These are phyloP conservation scores for Physcia stellaris DNA, from an alignment of 495 filamentous ascomycete species.

Conservation along the genomic window DNA sequence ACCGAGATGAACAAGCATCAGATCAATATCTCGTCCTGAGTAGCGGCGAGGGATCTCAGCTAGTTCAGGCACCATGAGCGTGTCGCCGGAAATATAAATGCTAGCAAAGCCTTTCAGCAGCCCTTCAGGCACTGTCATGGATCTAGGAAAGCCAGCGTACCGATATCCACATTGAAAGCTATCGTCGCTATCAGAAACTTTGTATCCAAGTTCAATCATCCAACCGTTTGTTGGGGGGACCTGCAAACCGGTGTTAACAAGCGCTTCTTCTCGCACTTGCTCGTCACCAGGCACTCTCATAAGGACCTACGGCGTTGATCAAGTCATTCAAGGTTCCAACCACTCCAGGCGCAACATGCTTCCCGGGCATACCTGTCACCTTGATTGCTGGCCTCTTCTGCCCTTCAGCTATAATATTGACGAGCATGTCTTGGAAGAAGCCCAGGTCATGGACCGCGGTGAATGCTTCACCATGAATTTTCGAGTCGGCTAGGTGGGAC, in stretches of 20 bases:
- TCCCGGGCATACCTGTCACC: constrained; percentile 56
- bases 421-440: constrained; percentile 37
- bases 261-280: no score
- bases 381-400: constrained; percentile 29
- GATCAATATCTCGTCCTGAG: constrained; percentile 38
- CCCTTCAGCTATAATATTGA: constrained; percentile 27
- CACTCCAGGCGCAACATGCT: constrained; percentile 43
- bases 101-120: no score
- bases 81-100: constrained; percentile 65
- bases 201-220: constrained; percentile 51
- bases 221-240: constrained; percentile 62
- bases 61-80: constrained; percentile 50
- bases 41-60: constrained; percentile 42
- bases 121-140: neutral
- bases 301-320: constrained; percentile 35
- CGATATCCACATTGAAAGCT: constrained; percentile 37
- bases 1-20: constrained; percentile 56
- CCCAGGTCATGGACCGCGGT: constrained; percentile 38
- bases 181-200: constrained; percentile 4
- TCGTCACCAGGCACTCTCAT: no score
- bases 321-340: constrained; percentile 41
- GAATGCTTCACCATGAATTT: constrained; percentile 31
- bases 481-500: constrained; percentile 27
- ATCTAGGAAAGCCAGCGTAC: constrained; percentile 1
- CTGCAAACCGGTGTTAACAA: no score